Percentiles rank a stretch among this genome's conserved stretches.
Evolutionary conservation across 768 basidiomycete genomes (phyloP).

Genomic region (Tylopilus plumbeoviolaceoides): DNA sequence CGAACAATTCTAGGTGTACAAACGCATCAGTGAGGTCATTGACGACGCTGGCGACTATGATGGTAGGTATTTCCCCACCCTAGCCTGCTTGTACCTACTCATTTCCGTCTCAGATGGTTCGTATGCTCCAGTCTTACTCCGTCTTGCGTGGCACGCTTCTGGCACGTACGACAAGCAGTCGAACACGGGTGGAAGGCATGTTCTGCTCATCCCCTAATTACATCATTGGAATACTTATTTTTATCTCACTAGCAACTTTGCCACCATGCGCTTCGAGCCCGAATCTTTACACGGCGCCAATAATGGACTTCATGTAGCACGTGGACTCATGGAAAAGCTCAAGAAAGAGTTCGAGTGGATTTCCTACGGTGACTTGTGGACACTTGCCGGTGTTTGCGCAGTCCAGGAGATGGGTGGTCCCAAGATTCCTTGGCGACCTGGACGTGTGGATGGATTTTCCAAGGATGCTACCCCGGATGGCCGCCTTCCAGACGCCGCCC

Average conservation of each 20-base stretch:
- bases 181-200: slow-evolving; percentile 76
- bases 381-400: slow-evolving; percentile 88
- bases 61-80: slow-evolving; percentile 43
- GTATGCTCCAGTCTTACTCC: slow-evolving; percentile 81
- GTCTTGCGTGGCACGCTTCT: slow-evolving; percentile 92
- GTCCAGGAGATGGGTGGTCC: slow-evolving; percentile 94
- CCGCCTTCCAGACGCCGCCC: slow-evolving; percentile 82
- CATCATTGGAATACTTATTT: neutral
- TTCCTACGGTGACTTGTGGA: slow-evolving; percentile 95
- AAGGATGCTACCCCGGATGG: slow-evolving; percentile 79
- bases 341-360: slow-evolving; percentile 92
- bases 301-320: slow-evolving; percentile 76
- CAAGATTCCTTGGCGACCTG: slow-evolving; percentile 89
- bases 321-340: slow-evolving; percentile 77
- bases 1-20: slow-evolving; percentile 66
- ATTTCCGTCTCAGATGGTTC: slow-evolving; percentile 62
- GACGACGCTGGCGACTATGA: slow-evolving; percentile 77
- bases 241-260: slow-evolving; percentile 76
- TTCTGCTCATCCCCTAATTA: neutral
- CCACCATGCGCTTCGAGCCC: slow-evolving; percentile 96
- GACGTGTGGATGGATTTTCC: slow-evolving; percentile 83
- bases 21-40: slow-evolving; percentile 72
- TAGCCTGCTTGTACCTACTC: neutral
- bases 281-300: slow-evolving; percentile 85
- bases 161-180: slow-evolving; percentile 86